These are phyloP conservation scores for Kwoniella pini DNA, from an alignment of 768 basidiomycete species.

Conservation along the genomic window DNA sequence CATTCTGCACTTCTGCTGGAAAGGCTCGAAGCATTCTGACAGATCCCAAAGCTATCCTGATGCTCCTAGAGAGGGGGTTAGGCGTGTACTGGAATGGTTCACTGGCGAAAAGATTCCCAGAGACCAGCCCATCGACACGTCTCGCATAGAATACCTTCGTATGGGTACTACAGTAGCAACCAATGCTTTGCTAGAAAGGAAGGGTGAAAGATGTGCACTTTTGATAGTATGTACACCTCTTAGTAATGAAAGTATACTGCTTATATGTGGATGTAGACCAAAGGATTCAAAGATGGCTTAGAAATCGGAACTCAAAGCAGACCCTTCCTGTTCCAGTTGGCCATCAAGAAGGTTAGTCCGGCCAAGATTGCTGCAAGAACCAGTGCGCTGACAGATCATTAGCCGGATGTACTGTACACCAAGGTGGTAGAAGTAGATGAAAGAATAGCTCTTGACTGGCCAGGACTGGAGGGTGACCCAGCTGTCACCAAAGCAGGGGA, in stretches of 20 bases:
- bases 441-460: constrained; percentile 67
- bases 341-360: constrained; percentile 62
- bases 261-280: constrained; percentile 67
- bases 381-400: constrained; percentile 70
- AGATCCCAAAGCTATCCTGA: constrained; percentile 7
- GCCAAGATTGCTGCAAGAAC: too few species aligned
- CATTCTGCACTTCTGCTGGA: neutral
- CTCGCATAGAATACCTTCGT: constrained; percentile 18
- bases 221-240: constrained; percentile 19
- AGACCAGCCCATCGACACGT: constrained; percentile 61
- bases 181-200: constrained; percentile 22
- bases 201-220: constrained; percentile 22
- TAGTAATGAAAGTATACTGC: too few species aligned
- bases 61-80: constrained; percentile 26
- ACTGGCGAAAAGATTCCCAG: constrained; percentile 60
- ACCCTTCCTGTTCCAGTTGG: constrained; percentile 73
- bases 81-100: constrained; percentile 29
- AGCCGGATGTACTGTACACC: constrained; percentile 53
- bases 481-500: constrained; percentile 51
- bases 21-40: neutral
- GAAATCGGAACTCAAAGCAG: constrained; percentile 57
- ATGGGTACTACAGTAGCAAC: constrained; percentile 29
- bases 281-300: constrained; percentile 37
- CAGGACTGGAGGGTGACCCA: neutral
- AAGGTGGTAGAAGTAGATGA: constrained; percentile 73